Evolutionary conservation across 306 rosid species (phyloP), one percentile per base, ranked within the genome.

Genomic region (Fragaria iinumae): DNA sequence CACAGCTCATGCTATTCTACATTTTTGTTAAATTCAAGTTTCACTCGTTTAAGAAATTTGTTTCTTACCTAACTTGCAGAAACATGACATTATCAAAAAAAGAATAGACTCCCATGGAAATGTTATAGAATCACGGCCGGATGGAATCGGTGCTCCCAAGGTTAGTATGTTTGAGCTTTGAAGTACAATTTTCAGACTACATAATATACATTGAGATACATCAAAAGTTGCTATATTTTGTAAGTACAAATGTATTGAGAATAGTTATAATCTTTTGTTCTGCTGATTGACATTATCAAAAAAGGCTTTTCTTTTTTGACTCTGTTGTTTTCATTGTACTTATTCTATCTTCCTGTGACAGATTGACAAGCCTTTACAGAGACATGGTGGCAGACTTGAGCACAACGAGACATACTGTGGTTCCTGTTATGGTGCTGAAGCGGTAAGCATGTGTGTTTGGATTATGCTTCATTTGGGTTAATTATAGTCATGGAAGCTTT

Each of bases 361-460:
- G 99, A 89, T 96, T 80, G 98, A 96, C 43, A 96, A 89, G 39
- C 99, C 99, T 59, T 85, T 92, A 78, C 99, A 92, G 87, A 88
- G 73, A 76, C 99, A 96, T 76, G 99, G 99, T 87, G 98, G 99
- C 76, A 89, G 99, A 86, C 98, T 96, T 41, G 98, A 96, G 87
- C 99, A 91, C 75, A 96, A 96, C 25, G 99, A 96, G 89, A 96
- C 99, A 32, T 96, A 96, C 77, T 96, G 99, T 67, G 99, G 99
- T 43, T 96, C 99, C 67, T 96, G 99, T 80, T 92, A 39, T 79
- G 99, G 98, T 80, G 93, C 98, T 75, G 99, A 96, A 89, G 52
- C 74, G 84, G 99, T 92, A 91, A 80, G 90, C 76, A 17, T 83
- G 72, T 29, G 23, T 73, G 8, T 87, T 47, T 78, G 53, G 74